These are phyloP conservation scores for Xanthoconium stramineum DNA, from an alignment of 768 basidiomycete genomes.

Conservation along the genomic window DNA sequence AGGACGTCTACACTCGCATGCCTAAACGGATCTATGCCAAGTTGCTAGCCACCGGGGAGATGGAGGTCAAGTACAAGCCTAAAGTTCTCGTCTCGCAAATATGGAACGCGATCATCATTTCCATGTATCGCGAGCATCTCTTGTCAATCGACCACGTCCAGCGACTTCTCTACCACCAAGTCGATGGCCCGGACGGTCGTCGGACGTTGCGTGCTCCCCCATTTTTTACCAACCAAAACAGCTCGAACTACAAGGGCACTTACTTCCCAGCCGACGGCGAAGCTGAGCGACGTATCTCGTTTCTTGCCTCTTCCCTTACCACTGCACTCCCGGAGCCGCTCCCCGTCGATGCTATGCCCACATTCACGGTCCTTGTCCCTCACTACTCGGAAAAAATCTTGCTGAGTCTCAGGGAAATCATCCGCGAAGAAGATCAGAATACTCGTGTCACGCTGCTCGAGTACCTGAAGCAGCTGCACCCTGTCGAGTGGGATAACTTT, in stretches of 20 bases:
- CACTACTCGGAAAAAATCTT: slow-evolving; percentile 99
- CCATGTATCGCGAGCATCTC: slow-evolving; percentile 99
- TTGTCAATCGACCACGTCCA: slow-evolving; percentile 98
- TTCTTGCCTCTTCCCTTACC: slow-evolving; percentile 97
- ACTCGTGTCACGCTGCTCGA: slow-evolving; percentile 97
- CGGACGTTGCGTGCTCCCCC: slow-evolving; percentile 93
- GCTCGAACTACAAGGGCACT: slow-evolving; percentile 63
- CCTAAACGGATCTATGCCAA: slow-evolving; percentile 99
- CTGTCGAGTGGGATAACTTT: slow-evolving; percentile 99
- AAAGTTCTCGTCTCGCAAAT: slow-evolving; percentile 99
- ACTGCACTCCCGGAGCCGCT: slow-evolving; percentile 94
- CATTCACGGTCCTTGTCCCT: slow-evolving; percentile 98
- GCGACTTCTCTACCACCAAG: slow-evolving; percentile 94
- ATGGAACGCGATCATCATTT: slow-evolving; percentile 99
- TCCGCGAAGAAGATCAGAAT: slow-evolving; percentile 94
- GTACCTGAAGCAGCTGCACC: slow-evolving; percentile 97
- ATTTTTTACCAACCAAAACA: slow-evolving; percentile 94
- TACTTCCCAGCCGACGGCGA: slow-evolving; percentile 96
- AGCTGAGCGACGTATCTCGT: slow-evolving; percentile 96
- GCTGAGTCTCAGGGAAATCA: slow-evolving; percentile 94
- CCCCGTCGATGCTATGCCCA: slow-evolving; percentile 98
- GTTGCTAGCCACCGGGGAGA: slow-evolving; percentile 89
- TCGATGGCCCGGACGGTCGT: slow-evolving; percentile 84
- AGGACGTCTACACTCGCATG: slow-evolving; percentile 91
- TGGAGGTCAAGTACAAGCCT: slow-evolving; percentile 99